Conservation (phyloP, 2,329 filamentous ascomycete species). For the Chrysoporthe cubensis region DNA sequence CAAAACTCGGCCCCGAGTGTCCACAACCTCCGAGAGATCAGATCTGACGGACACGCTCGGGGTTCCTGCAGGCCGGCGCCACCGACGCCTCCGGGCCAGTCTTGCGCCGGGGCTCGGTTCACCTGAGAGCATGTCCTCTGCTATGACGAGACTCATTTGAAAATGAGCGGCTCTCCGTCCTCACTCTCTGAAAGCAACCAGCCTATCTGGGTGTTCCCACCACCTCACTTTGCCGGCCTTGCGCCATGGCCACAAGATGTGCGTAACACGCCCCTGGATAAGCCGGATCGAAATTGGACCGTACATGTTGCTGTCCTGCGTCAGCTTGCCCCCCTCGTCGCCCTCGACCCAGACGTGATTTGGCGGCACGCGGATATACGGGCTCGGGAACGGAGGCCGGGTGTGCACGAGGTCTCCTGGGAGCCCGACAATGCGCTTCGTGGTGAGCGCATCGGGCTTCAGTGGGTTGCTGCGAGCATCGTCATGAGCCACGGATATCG, state of each 20-base stretch:
- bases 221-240: constrained; percentile 62
- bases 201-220: constrained; percentile 52
- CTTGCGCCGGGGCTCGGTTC: not conserved
- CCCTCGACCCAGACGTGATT: constrained; percentile 97
- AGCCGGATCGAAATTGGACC: constrained; percentile 79
- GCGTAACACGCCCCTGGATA: constrained; percentile 74
- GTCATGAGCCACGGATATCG: not conserved
- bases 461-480: constrained; percentile 63
- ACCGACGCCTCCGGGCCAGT: not conserved
- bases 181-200: constrained; percentile 19
- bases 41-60: not conserved
- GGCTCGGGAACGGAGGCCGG: constrained; percentile 60
- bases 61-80: not conserved
- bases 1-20: not conserved
- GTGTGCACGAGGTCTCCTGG: constrained; percentile 78
- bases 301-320: constrained; percentile 85
- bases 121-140: not conserved
- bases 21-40: not conserved
- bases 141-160: too few relatives aligned
- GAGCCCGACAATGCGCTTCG: constrained; percentile 84
- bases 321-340: constrained; percentile 73
- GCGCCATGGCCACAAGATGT: constrained; percentile 70
- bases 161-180: not conserved
- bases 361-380: constrained; percentile 68
- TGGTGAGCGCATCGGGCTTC: constrained; percentile 68